A percentile compares a stretch with the other conserved stretches of the same genome.
Evolutionary conservation across 805 yeast species (phyloP).

Genomic region (Yamadazyma insecticola): DNA sequence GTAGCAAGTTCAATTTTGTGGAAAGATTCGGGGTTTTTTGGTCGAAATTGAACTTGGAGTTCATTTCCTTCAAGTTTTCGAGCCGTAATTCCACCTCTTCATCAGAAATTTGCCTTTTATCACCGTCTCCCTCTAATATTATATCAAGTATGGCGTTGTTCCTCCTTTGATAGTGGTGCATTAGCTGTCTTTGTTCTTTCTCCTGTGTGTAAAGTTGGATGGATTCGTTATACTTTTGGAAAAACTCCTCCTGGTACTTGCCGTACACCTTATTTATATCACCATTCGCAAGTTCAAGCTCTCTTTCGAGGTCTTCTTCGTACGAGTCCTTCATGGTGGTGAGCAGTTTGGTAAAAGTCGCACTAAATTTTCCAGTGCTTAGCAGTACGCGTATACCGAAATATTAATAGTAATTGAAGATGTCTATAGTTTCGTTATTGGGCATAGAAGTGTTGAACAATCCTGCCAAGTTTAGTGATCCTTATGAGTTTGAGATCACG

Average conservation of each 20-base stretch:
- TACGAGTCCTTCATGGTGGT: conserved; percentile 1
- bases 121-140: conserved; percentile 10
- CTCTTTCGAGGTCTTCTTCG: conserved; percentile 8
- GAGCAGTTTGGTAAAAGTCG: not conserved
- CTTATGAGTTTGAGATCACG: conserved; percentile 95
- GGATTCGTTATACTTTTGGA: conserved; percentile 6
- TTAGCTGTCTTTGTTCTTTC: conserved; percentile 28
- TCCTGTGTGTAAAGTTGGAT: conserved; percentile 26
- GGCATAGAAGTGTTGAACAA: conserved; percentile 91
- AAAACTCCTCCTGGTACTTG: conserved; percentile 9
- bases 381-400: not conserved
- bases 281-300: conserved; percentile 8
- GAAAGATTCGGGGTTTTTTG: conserved; percentile 5
- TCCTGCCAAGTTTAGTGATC: conserved; percentile 90
- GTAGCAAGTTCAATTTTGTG: conserved; percentile 20
- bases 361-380: no score
- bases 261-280: conserved; percentile 10
- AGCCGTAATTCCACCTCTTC: conserved; percentile 17
- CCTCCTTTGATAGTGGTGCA: conserved; percentile 29
- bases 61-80: conserved; percentile 16
- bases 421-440: conserved; percentile 90
- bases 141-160: conserved; percentile 33
- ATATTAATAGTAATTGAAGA: conserved; percentile 19
- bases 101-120: conserved; percentile 1
- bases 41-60: conserved; percentile 16